phyloP scores from a whole-genome alignment of 495 filamentous ascomycete genomes.

The Trichoderma asperelloides region DNA sequence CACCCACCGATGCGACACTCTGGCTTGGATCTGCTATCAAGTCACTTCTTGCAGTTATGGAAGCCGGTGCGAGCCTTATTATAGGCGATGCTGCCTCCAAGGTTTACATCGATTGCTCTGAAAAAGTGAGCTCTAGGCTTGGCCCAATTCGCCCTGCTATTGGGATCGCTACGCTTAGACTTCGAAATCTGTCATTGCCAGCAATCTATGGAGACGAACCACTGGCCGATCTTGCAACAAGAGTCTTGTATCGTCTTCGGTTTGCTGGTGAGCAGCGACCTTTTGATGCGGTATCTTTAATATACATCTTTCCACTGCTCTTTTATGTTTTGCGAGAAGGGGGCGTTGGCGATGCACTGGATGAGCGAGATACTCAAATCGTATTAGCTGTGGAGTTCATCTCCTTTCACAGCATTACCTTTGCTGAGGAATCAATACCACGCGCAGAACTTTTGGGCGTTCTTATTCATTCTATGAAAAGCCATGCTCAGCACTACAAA shows the following conservation, averaged over 20 bases:
- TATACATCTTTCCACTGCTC: constrained; percentile 77
- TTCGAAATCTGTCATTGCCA: constrained; percentile 61
- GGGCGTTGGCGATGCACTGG: constrained; percentile 61
- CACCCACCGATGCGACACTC: constrained; percentile 69
- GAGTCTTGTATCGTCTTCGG: constrained; percentile 81
- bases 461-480: constrained; percentile 74
- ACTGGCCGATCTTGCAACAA: constrained; percentile 75
- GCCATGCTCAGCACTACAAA: constrained; percentile 87
- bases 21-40: constrained; percentile 79
- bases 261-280: constrained; percentile 87
- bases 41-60: constrained; percentile 59
- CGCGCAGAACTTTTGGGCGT: constrained; percentile 60
- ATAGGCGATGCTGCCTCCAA: constrained; percentile 69
- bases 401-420: constrained; percentile 73
- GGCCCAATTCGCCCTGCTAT: constrained; percentile 70
- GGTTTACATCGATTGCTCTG: constrained; percentile 67
- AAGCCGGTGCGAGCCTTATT: constrained; percentile 71
- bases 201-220: constrained; percentile 66
- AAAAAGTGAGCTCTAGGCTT: constrained; percentile 65
- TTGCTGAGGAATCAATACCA: constrained; percentile 61
- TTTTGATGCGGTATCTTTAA: constrained; percentile 75
- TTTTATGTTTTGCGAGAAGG: constrained; percentile 66
- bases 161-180: constrained; percentile 76
- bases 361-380: constrained; percentile 80
- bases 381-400: constrained; percentile 86